A percentile compares a stretch with the other conserved stretches of the same genome.
phyloP scores from a whole-genome alignment of 129 eudicot genomes.

The Apium graveolens region DNA sequence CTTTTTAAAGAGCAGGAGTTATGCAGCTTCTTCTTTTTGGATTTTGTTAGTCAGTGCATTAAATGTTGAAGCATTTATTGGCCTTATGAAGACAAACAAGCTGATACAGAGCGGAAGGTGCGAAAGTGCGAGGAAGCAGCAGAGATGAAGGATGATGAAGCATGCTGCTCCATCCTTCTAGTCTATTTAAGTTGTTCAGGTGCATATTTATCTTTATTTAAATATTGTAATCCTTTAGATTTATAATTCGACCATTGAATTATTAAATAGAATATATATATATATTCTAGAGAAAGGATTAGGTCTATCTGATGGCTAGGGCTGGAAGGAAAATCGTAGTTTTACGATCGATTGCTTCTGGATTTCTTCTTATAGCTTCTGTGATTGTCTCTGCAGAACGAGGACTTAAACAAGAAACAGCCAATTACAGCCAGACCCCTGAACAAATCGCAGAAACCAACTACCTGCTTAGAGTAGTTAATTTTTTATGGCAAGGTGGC shows the following conservation, averaged over 20 bases:
- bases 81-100: constrained; percentile 10
- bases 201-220: neutral
- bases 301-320: constrained; percentile 8
- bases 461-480: constrained; percentile 3
- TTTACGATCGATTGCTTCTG: neutral
- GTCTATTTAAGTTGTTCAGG: neutral
- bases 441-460: constrained; percentile 10
- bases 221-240: neutral
- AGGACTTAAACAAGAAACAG: neutral
- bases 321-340: neutral
- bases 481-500: constrained; percentile 17
- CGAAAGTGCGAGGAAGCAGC: constrained; percentile 9
- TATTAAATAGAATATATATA: neutral
- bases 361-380: neutral
- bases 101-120: neutral
- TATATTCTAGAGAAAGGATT: neutral
- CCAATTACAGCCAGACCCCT: constrained; percentile 3
- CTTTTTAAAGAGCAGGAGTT: neutral
- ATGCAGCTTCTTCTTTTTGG: constrained; percentile 2
- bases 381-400: constrained; percentile 18
- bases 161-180: neutral
- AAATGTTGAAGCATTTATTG: constrained; percentile 3
- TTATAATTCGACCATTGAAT: neutral
- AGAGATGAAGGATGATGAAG: neutral
- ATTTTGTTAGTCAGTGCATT: neutral